Conservation (phyloP, 805 yeast species). For the Ogataea parapolymorpha region DNA sequence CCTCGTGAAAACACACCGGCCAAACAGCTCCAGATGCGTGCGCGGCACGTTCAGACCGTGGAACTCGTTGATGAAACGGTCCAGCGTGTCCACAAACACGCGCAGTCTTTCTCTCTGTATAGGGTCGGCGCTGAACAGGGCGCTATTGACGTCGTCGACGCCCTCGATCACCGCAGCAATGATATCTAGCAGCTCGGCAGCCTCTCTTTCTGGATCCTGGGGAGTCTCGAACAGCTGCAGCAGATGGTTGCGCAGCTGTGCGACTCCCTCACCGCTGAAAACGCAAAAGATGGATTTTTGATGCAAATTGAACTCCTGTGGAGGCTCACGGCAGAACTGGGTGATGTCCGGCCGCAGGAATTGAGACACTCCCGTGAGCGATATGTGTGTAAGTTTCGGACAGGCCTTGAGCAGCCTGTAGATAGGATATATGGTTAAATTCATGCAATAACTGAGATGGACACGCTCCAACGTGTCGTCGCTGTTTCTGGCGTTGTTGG, state of each 20-base stretch:
- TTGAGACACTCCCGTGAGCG: slow-evolving; percentile 89
- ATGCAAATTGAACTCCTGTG: slow-evolving; percentile 83
- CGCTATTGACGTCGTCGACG: slow-evolving; percentile 18
- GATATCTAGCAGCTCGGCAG: slow-evolving; percentile 30
- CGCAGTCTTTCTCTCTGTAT: slow-evolving; percentile 25
- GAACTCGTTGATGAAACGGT: slow-evolving; percentile 29
- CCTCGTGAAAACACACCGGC: slow-evolving; percentile 29
- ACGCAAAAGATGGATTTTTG: slow-evolving; percentile 89
- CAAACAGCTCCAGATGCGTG: slow-evolving; percentile 29
- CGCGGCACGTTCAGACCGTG: slow-evolving; percentile 27
- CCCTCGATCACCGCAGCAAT: slow-evolving; percentile 28
- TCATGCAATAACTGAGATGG: slow-evolving; percentile 87
- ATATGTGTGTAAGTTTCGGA: slow-evolving; percentile 83
- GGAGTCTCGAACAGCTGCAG: slow-evolving; percentile 34
- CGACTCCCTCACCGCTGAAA: slow-evolving; percentile 87
- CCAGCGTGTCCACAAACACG: slow-evolving; percentile 28
- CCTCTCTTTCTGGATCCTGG: slow-evolving; percentile 31
- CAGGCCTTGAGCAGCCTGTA: slow-evolving; percentile 71
- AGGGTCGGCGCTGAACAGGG: slow-evolving; percentile 19
- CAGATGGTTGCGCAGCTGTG: slow-evolving; percentile 66
- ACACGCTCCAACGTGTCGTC: slow-evolving; percentile 88
- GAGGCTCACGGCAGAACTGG: slow-evolving; percentile 86
- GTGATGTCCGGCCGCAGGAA: slow-evolving; percentile 84
- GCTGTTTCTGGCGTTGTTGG: slow-evolving; percentile 45
- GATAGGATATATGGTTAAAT: slow-evolving; percentile 75